phyloP scores from a whole-genome alignment of 192 early-diverging fungal genomes.

The Haplosporangium gracile region DNA sequence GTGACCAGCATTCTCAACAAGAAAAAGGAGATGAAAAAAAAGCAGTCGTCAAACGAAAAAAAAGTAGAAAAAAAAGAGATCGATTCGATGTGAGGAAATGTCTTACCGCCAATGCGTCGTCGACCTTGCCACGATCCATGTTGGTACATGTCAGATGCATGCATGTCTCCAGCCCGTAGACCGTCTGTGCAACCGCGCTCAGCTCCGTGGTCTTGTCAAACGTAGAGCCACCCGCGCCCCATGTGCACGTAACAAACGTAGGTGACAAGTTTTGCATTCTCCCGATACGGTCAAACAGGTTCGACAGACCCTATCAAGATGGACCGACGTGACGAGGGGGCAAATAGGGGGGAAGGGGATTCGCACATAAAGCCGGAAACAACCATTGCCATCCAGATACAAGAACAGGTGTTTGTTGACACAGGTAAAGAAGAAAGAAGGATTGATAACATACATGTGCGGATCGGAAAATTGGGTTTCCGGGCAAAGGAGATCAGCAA shows the following conservation, averaged over 20 bases:
- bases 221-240: slow-evolving; percentile 88
- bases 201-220: slow-evolving; percentile 81
- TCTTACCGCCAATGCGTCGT: slow-evolving; percentile 71
- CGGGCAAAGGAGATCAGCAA: too few species aligned
- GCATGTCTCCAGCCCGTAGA: slow-evolving; percentile 81
- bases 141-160: slow-evolving; percentile 95
- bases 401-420: slow-evolving; percentile 16
- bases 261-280: slow-evolving; percentile 83
- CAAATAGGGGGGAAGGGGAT: neutral
- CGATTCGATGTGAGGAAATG: neutral
- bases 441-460: too few species aligned
- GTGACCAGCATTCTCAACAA: neutral
- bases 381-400: slow-evolving; percentile 36
- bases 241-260: slow-evolving; percentile 86
- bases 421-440: neutral
- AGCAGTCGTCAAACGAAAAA: neutral
- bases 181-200: slow-evolving; percentile 76
- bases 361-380: neutral
- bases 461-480: neutral
- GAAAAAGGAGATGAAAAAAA: neutral
- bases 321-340: neutral
- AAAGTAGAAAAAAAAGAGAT: neutral
- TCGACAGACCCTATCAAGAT: slow-evolving; percentile 74
- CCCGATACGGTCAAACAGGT: slow-evolving; percentile 86
- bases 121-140: slow-evolving; percentile 85